Evolutionary conservation across 352 stramenopile genomes (phyloP).

Genomic region (Globisporangium recalcitrans): DNA sequence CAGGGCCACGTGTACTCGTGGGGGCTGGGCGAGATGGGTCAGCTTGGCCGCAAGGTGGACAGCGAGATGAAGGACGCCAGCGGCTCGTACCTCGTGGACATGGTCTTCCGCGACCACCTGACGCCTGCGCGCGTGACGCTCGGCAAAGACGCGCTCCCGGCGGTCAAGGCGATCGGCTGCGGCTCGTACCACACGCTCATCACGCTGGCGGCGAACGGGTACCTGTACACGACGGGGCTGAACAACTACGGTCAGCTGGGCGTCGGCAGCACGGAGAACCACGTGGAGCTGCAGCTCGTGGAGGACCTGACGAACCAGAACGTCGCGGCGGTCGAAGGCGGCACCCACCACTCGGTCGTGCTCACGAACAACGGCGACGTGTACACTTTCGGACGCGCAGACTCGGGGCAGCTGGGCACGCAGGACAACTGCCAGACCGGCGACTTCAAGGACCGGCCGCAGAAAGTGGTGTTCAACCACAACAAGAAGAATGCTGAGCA

Average conservation of each 20-base stretch:
- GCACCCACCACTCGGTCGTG: conserved; percentile 90
- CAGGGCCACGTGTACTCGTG: conserved; percentile 89
- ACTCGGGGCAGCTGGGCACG: conserved; percentile 92
- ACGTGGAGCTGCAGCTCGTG: conserved; percentile 62
- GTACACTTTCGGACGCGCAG: conserved; percentile 90
- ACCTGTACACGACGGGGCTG: conserved; percentile 90
- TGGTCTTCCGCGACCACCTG: conserved; percentile 81
- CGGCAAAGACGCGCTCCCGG: conserved; percentile 38
- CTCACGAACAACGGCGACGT: conserved; percentile 85
- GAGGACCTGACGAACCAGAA: conserved; percentile 64
- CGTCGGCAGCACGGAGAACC: conserved; percentile 83
- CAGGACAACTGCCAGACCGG: conserved; percentile 67
- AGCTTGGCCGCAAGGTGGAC: conserved; percentile 67
- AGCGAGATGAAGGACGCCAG: conserved; percentile 59
- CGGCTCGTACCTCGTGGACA: conserved; percentile 66
- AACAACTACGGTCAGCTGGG: conserved; percentile 98
- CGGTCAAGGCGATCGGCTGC: conserved; percentile 80
- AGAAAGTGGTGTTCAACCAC: conserved; percentile 54
- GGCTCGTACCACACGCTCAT: conserved; percentile 88
- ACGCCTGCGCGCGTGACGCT: conserved; percentile 65
- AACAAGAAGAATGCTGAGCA: conserved; percentile 7
- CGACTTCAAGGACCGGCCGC: conserved; percentile 75
- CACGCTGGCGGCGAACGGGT: conserved; percentile 47
- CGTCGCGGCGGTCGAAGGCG: conserved; percentile 76
- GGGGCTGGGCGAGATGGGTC: conserved; percentile 88